Percentiles rank a stretch among this genome's conserved stretches.
Evolutionary conservation across 1,284 basidiomycete genomes (phyloP).

Genomic region (Anthracocystis walkeri): DNA sequence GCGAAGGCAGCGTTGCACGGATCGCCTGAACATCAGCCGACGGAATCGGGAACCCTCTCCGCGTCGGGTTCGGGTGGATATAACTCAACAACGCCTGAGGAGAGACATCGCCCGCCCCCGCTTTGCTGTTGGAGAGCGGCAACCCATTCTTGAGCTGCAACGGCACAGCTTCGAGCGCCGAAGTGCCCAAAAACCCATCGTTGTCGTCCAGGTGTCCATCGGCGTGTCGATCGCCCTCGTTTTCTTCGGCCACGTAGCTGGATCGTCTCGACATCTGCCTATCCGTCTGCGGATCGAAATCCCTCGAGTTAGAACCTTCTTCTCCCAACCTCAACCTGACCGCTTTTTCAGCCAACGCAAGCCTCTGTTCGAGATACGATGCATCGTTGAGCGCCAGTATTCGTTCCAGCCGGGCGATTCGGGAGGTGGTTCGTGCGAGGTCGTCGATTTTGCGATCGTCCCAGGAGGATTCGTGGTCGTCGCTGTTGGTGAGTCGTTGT

Average conservation of each 20-base stretch:
- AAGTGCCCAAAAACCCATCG: conserved; percentile 48
- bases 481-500: conserved; percentile 12
- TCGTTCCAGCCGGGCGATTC: conserved; percentile 43
- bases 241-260: conserved; percentile 39
- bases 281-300: conserved; percentile 4
- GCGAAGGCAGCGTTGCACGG: conserved; percentile 36
- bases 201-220: conserved; percentile 50
- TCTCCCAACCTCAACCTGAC: conserved; percentile 32
- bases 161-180: conserved; percentile 46
- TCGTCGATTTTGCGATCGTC: conserved; percentile 47
- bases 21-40: conserved; percentile 46
- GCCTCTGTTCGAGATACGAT: conserved; percentile 39
- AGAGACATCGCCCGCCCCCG: conserved; percentile 23
- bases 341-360: conserved; percentile 49
- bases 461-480: conserved; percentile 28
- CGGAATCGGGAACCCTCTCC: conserved; percentile 49
- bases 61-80: conserved; percentile 49
- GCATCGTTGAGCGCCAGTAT: conserved; percentile 46
- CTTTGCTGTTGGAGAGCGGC: conserved; percentile 18
- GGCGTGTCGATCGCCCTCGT: conserved; percentile 36
- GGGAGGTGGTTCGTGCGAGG: conserved; percentile 41
- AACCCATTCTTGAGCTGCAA: conserved; percentile 41
- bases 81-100: conserved; percentile 39
- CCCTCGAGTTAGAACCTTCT: conserved; percentile 8
- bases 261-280: conserved; percentile 30